Evolutionary conservation across 495 filamentous ascomycete species (phyloP).

Genomic region (Podospora anserina): DNA sequence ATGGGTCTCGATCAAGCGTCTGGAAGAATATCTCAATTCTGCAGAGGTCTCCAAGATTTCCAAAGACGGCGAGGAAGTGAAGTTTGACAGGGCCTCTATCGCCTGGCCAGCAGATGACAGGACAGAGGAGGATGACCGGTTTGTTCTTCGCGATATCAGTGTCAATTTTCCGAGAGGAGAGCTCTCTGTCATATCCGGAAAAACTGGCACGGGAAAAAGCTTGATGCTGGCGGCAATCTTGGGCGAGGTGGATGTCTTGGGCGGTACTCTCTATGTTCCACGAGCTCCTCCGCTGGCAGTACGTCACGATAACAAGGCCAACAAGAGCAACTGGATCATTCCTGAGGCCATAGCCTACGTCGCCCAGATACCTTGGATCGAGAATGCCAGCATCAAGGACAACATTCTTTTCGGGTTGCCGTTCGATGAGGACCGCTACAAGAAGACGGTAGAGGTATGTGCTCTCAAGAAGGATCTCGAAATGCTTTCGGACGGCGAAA

Average conservation of each 20-base stretch:
- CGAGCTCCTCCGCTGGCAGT: constrained; percentile 41
- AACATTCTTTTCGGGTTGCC: constrained; percentile 76
- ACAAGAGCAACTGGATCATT: constrained; percentile 66
- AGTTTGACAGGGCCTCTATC: constrained; percentile 66
- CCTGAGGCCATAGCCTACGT: constrained; percentile 70
- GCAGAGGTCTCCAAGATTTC: constrained; percentile 62
- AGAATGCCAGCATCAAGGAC: constrained; percentile 72
- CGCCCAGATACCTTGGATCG: constrained; percentile 82
- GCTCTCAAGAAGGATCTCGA: constrained; percentile 71
- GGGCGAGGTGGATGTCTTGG: constrained; percentile 59
- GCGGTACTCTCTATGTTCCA: constrained; percentile 52
- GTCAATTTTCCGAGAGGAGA: constrained; percentile 63
- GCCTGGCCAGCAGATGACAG: constrained; percentile 68
- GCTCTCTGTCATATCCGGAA: constrained; percentile 68
- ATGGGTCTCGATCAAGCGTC: constrained; percentile 68
- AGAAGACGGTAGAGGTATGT: constrained; percentile 63
- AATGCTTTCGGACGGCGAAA: constrained; percentile 68
- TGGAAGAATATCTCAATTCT: constrained; percentile 66
- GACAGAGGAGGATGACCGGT: constrained; percentile 52
- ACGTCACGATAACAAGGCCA: constrained; percentile 56
- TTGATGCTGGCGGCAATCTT: constrained; percentile 62
- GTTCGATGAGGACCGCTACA: constrained; percentile 60
- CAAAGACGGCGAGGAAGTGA: constrained; percentile 55
- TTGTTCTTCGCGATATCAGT: constrained; percentile 60
- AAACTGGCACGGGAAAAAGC: constrained; percentile 67